Base-by-base conservation (phyloP, 768 basidiomycete genomes). In the Holtermanniella nyarrowii region DNA sequence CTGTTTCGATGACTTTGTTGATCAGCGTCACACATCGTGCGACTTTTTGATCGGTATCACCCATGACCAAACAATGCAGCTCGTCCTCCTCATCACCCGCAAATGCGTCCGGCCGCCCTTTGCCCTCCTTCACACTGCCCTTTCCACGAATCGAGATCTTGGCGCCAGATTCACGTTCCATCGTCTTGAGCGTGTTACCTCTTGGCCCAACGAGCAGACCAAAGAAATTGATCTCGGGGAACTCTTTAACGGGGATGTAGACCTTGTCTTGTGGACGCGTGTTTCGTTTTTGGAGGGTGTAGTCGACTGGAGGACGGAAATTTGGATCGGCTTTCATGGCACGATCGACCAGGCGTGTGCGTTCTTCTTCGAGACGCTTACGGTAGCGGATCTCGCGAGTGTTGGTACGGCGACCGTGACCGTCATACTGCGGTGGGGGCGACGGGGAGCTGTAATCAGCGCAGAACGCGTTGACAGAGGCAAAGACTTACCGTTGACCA, bases 171-270 rank as follows among this genome's bases (percentile, higher is more conserved):
- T 96, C 88, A 52, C 87, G 78, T 73, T 99, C 95, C 95, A 99
- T 99, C 74, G 89, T 91, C 79, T 99, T 99, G 78, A 97, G 75
- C 76, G 91, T 91, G 71, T 99, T 97, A 43, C 95, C 95, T 65
- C 95, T 86, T 66, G 95, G 95, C 37, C 95, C 95, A 58, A 99
- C 93, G 55, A 99, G 80, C 56, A 99, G 77, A 62, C 95, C 95
- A 64, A 99, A 97, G 76, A 97, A 99, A 71, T 99, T 99, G 77
- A 99, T 97, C 74, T 97, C 93, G 1, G 95, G 95, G 62, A 99
- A 99, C 74, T 99, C 95, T 72, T 99, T 97, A 70, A 96, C 91
- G 39, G 95, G 95, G 55, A 99, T 96, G 71, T 97, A 99, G 55
- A 99, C 95, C 74, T 97, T 97, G 54, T 99, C 95, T 26, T 86